A percentile compares a stretch with the other conserved stretches of the same genome.
phyloP scores from a whole-genome alignment of 441 rosid species.

The Theobroma grandiflorum region DNA sequence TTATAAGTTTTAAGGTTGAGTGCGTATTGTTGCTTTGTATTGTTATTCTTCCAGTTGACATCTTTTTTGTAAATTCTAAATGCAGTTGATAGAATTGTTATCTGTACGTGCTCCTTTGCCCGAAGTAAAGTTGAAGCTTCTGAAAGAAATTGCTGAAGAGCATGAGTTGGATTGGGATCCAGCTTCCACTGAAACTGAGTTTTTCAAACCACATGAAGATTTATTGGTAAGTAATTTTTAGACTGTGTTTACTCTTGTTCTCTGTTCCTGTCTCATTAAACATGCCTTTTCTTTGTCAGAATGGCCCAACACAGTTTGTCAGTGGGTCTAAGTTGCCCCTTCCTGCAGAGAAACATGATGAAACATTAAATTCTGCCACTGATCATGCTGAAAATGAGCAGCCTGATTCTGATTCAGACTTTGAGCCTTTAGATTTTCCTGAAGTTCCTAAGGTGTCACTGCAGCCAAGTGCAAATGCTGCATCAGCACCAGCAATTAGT shows the following conservation, averaged over 20 bases:
- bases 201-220: conserved; percentile 87
- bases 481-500: conserved; percentile 47
- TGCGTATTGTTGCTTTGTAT: conserved; percentile 7
- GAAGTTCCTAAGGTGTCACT: conserved; percentile 72
- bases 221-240: conserved; percentile 64
- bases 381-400: conserved; percentile 46
- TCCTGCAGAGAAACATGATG: conserved; percentile 74
- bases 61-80: conserved; percentile 28
- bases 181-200: conserved; percentile 81
- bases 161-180: conserved; percentile 97
- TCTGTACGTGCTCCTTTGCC: conserved; percentile 90
- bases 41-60: conserved; percentile 12
- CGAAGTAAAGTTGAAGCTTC: conserved; percentile 78
- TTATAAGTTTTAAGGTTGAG: conserved; percentile 12
- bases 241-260: conserved; percentile 12
- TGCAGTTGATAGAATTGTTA: conserved; percentile 85
- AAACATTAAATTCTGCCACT: conserved; percentile 39
- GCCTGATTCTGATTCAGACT: conserved; percentile 64
- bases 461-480: conserved; percentile 43
- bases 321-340: conserved; percentile 84
- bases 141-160: conserved; percentile 97
- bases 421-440: conserved; percentile 71
- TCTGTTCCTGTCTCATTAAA: conserved; percentile 32
- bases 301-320: conserved; percentile 78
- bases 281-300: conserved; percentile 48